Base-by-base conservation (phyloP, 1,139 yeast species). In the Scheffersomyces titani region DNA sequence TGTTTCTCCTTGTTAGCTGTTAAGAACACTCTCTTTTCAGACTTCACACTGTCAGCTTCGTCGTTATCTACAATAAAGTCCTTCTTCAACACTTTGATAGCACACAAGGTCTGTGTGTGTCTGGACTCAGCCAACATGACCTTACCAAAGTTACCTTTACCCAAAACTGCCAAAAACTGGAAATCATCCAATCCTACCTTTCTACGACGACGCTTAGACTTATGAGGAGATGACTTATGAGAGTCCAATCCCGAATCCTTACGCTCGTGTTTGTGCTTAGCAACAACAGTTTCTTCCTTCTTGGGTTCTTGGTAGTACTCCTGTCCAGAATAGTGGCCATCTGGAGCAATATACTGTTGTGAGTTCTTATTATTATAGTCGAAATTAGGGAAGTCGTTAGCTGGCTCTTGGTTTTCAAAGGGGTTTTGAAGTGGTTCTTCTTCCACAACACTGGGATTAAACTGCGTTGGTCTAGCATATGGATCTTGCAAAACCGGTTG, bases 111-210 rank as follows among this genome's bases (percentile, higher is more conserved):
- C 56, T 83, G 84, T 1, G 90, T 83, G 61, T 88, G 91, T 67
- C 94, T 87, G 19, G 97, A 90, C 75, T 92, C 97, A 2, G 98
- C 98, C 63, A 94, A 82, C 93, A 94, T 91, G 57, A 94, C 98
- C 70, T 94, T 94, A 75, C 99, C 99, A 71, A 94, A 94, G 71
- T 94, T 94, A 75, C 98, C 99, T 70, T 92, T 93, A 69, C 99
- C 99, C 63, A 94, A 81, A 7, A 94, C 99, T 11, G 98, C 96
- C 67, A 94, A 77, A 67, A 94, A 89, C 67, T 91, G 90, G 80
- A 93, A 94, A 74, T 94, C 98, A 71, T 94, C 98, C 63, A 94
- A 82, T 0, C 98, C 98, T 58, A 93, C 89, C 75, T 92, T 92
- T 67, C 90, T 84, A 60, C 82, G 73, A 50, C 80, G 74, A 55